Evolutionary conservation across 2,329 filamentous ascomycete genomes (phyloP).

Genomic region (Penicillium sp.): DNA sequence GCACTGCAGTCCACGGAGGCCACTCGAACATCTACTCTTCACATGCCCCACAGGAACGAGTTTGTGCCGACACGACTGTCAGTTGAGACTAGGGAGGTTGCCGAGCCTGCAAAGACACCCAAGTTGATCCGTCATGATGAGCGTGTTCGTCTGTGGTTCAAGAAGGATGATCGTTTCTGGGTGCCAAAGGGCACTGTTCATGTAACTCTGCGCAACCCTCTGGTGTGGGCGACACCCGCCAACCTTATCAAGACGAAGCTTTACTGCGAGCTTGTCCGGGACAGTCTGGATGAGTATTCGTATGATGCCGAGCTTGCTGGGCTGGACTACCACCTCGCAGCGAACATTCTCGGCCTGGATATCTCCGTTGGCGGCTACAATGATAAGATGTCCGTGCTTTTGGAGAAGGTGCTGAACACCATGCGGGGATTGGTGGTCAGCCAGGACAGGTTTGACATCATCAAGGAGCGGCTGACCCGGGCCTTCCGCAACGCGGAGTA

Average conservation of each 20-base stretch:
- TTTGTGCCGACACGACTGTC: conserved; percentile 93
- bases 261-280: conserved; percentile 82
- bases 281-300: conserved; percentile 87
- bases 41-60: conserved; percentile 89
- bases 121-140: conserved; percentile 83
- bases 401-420: conserved; percentile 83
- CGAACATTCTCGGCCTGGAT: conserved; percentile 72
- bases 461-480: conserved; percentile 80
- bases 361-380: conserved; percentile 89
- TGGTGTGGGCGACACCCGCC: conserved; percentile 76
- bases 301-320: conserved; percentile 96
- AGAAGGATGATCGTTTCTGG: conserved; percentile 99
- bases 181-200: conserved; percentile 90
- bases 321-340: conserved; percentile 75
- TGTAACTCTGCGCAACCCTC: conserved; percentile 75
- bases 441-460: conserved; percentile 84
- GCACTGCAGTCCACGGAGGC: conserved; percentile 61
- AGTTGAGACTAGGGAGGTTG: conserved; percentile 91
- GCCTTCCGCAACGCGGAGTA: conserved; percentile 84
- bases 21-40: conserved; percentile 68
- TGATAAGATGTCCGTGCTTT: conserved; percentile 86
- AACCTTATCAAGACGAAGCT: conserved; percentile 76
- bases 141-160: conserved; percentile 84
- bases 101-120: conserved; percentile 70
- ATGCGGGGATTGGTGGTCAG: conserved; percentile 83